phyloP scores from a whole-genome alignment of 176 grass and related monocot genomes.

The Triticum dicoccoides region DNA sequence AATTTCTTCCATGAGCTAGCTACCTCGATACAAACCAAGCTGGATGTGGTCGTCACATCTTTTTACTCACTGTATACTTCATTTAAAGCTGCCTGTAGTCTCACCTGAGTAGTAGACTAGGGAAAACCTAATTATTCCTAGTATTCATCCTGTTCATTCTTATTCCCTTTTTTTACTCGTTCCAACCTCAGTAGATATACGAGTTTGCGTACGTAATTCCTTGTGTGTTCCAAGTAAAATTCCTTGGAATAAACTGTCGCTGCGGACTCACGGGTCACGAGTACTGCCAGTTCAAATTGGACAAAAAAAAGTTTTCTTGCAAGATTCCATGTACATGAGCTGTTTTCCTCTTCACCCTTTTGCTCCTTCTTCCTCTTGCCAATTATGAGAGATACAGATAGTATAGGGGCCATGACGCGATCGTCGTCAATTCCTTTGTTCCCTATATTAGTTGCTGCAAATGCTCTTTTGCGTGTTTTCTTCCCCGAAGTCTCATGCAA shows the following conservation, averaged over 20 bases:
- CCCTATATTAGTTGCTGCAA: slow-evolving; percentile 35
- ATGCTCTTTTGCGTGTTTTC: slow-evolving; percentile 16
- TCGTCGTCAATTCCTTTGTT: slow-evolving; percentile 38
- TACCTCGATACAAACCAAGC: slow-evolving; percentile 23
- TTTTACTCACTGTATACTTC: slow-evolving; percentile 20
- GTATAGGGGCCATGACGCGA: slow-evolving; percentile 22
- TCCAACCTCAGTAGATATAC: background rate
- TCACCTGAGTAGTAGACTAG: slow-evolving; percentile 28
- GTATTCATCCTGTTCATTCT: background rate
- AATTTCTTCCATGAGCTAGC: slow-evolving; percentile 23
- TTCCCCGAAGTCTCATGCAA: slow-evolving; percentile 27
- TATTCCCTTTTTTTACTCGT: background rate
- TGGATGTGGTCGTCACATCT: slow-evolving; percentile 25
- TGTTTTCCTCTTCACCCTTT: slow-evolving; percentile 16
- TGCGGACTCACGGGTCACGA: background rate
- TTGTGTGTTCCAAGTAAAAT: background rate
- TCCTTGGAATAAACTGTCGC: background rate
- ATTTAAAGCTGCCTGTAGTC: slow-evolving; percentile 34
- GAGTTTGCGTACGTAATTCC: background rate
- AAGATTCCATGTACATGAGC: slow-evolving; percentile 44
- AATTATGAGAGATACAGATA: slow-evolving; percentile 31
- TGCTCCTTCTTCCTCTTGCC: slow-evolving; percentile 7
- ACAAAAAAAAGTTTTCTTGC: background rate
- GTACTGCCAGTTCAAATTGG: background rate
- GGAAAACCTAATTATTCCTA: background rate